Base-by-base conservation (phyloP, 805 yeast genomes). In the Debaryomyces castellii region DNA sequence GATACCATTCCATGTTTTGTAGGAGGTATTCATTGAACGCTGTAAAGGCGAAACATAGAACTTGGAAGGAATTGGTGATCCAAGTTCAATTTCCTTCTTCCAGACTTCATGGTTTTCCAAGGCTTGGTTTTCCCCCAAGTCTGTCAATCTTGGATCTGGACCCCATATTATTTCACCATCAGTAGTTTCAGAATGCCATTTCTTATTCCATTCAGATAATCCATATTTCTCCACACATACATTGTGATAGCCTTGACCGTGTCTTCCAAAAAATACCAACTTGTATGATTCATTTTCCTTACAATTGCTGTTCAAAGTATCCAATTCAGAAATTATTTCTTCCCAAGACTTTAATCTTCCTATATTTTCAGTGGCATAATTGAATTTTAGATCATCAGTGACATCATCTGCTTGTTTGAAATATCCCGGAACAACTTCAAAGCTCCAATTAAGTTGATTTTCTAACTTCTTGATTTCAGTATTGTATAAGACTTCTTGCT, bases 211-310 rank as follows among this genome's bases (percentile, higher is more conserved):
- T n/a, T 63, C 77, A 2, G 72, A 71, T 16, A 69, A 45, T 9
- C 88, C 88, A 53, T 81, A 82, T 47, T 77, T 72, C 18, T 63
- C 65, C 12, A 82, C 79, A 2, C 79, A 75, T 38, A 70, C 67
- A 53, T 84, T 84, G 51, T 84, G 90, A 56, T 64, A 77, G 0
- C 89, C 89, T 59, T 83, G 87, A 5, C 89, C 89, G 53, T 84
- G 89, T 57, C 89, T 71, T 9, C 85, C 83, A 44, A 79, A 68
- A 40, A 79, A 73, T 3, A 82, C 47, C 39, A 82, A 53, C 53
- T 81, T 82, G 59, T 69, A 80, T 22, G 48, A 41, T 28, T 66
- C 82, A 48, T 75, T 70, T 0, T 51, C 52, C 0, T 51, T 47
- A 16, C 75, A 70, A 5, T 53, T 37, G 2, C 45, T 42, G 49